phyloP scores from a whole-genome alignment of 768 basidiomycete genomes.

The Pleurotus sapidus region DNA sequence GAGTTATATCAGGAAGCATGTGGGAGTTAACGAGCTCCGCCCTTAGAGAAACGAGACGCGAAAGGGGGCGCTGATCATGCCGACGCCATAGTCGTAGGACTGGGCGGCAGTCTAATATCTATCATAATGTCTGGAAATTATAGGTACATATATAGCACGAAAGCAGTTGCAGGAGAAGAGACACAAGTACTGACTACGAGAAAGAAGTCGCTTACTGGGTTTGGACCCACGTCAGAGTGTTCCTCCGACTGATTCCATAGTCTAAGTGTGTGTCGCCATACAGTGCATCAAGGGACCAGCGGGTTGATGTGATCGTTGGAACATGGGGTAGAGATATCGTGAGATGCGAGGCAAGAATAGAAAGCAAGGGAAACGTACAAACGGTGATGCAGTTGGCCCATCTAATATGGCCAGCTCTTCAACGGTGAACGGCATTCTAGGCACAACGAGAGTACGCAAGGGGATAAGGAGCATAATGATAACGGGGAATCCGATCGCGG shows the following conservation, averaged over 20 bases:
- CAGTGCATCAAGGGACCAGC: neutral
- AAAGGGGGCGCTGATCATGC: too few species aligned
- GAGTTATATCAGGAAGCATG: neutral
- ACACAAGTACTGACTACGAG: too few species aligned
- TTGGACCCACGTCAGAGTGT: constrained; percentile 12
- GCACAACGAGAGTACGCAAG: constrained; percentile 66
- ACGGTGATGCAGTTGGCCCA: constrained; percentile 84
- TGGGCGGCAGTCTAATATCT: neutral
- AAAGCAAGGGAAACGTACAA: constrained; percentile 46
- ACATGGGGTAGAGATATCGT: neutral
- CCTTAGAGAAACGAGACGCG: too few species aligned
- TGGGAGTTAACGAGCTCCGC: neutral
- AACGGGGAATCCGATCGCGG: constrained; percentile 89
- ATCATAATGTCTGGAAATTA: neutral
- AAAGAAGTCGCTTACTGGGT: too few species aligned
- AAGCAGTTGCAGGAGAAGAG: too few species aligned
- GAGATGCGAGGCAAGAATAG: constrained; percentile 21
- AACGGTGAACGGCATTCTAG: constrained; percentile 67
- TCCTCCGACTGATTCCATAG: constrained; percentile 34
- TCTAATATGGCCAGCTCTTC: constrained; percentile 87
- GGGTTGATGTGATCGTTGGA: neutral
- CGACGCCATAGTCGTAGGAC: too few species aligned
- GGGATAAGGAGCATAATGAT: constrained; percentile 86
- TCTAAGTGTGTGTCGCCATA: constrained; percentile 14
- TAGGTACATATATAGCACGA: neutral